Evolutionary conservation across 2,329 filamentous ascomycete species (phyloP).

Genomic region (Alternaria dauci): DNA sequence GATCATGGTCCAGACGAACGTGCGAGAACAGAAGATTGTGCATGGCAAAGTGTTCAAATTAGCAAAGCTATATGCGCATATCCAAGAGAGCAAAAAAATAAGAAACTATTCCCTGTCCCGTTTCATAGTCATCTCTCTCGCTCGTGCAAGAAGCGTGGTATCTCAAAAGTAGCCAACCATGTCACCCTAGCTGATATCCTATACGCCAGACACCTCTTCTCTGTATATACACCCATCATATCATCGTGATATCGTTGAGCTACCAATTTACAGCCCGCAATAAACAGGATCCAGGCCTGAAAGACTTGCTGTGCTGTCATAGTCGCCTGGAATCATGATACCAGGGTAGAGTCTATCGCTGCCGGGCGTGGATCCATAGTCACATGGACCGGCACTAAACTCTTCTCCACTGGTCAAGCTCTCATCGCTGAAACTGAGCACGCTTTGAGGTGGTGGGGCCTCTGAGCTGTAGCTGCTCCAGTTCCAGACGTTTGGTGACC

Average conservation of each 20-base stretch:
- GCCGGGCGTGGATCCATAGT: conserved; percentile 40
- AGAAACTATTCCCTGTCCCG: too few relatives aligned
- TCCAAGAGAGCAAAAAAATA: neutral
- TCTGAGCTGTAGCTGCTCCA: conserved; percentile 38
- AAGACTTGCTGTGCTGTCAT: conserved; percentile 41
- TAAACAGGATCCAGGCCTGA: conserved; percentile 53
- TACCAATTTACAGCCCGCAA: conserved; percentile 42
- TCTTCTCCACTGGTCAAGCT: conserved; percentile 64
- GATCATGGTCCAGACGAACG: neutral
- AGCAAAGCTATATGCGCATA: neutral
- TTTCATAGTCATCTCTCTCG: conserved; percentile 14
- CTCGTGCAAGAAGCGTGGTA: conserved; percentile 33
- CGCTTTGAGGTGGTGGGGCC: conserved; percentile 58
- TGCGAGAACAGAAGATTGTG: neutral
- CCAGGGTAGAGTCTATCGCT: conserved; percentile 46
- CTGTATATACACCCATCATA: conserved; percentile 1
- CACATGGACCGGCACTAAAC: conserved; percentile 43
- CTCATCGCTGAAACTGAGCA: conserved; percentile 68
- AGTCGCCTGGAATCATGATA: conserved; percentile 46
- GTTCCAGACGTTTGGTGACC: conserved; percentile 50
- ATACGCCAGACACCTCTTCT: neutral
- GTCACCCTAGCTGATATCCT: neutral
- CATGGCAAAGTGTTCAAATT: neutral
- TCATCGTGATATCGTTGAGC: neutral
- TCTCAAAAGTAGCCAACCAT: conserved; percentile 22